These are phyloP conservation scores for Boletus reticulatus DNA, from an alignment of 768 basidiomycete species.

Conservation along the genomic window DNA sequence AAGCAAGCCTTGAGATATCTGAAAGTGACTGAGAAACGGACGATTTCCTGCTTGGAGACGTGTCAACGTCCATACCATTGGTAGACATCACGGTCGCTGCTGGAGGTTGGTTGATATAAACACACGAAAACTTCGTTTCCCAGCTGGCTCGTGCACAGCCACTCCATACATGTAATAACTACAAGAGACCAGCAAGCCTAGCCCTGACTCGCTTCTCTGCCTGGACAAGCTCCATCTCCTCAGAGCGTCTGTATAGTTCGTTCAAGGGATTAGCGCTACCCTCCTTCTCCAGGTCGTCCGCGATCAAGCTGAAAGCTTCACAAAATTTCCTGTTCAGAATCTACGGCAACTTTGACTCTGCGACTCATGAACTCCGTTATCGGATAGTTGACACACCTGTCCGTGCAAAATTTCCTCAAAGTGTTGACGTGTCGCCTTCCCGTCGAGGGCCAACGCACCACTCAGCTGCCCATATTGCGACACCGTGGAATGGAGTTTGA, in stretches of 20 bases:
- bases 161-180: conserved; percentile 3
- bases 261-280: conserved; percentile 54
- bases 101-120: conserved; percentile 21
- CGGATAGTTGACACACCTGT: conserved; percentile 22
- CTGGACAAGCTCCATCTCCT: conserved; percentile 51
- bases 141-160: conserved; percentile 22
- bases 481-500: conserved; percentile 36
- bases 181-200: conserved; percentile 42
- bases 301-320: conserved; percentile 52
- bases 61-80: conserved; percentile 63
- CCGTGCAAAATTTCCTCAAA: conserved; percentile 60
- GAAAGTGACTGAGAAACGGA: conserved; percentile 34
- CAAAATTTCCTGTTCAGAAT: conserved; percentile 61
- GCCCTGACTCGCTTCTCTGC: conserved; percentile 59
- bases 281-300: conserved; percentile 23
- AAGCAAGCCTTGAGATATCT: not conserved
- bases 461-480: conserved; percentile 64
- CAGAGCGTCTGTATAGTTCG: conserved; percentile 47
- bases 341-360: conserved; percentile 23
- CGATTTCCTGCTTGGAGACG: conserved; percentile 60
- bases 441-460: conserved; percentile 56
- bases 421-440: conserved; percentile 45
- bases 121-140: conserved; percentile 35
- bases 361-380: too few relatives aligned
- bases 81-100: conserved; percentile 39